phyloP scores from a whole-genome alignment of 2,329 filamentous ascomycete species.

The Tolypocladium album region DNA sequence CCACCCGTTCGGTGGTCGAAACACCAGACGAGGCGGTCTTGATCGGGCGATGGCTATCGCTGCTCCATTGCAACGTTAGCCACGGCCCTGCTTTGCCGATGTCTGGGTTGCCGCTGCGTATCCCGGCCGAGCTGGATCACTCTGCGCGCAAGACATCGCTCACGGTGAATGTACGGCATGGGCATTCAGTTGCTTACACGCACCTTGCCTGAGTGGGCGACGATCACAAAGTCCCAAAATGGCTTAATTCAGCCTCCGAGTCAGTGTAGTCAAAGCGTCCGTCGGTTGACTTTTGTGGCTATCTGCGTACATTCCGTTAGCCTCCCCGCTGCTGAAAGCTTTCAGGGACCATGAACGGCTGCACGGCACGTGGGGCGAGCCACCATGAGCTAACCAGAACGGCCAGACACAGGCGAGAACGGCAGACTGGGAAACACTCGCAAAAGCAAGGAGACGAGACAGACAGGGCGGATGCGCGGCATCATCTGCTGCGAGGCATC shows the following conservation, averaged over 20 bases:
- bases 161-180: background rate
- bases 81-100: background rate
- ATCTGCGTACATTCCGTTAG: background rate
- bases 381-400: background rate
- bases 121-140: background rate
- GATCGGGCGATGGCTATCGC: background rate
- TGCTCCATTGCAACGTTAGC: background rate
- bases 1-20: background rate
- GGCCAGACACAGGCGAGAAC: background rate
- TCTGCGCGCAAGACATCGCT: background rate
- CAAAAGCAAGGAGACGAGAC: background rate
- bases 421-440: background rate
- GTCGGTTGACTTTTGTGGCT: background rate
- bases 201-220: background rate
- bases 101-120: background rate
- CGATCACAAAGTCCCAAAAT: slow-evolving; percentile 1
- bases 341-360: background rate
- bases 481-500: background rate
- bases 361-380: background rate
- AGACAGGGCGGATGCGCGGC: background rate
- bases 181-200: background rate
- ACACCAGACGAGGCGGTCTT: background rate
- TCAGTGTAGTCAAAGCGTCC: background rate
- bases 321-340: background rate
- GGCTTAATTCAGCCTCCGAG: background rate